These are phyloP conservation scores for Acorus calamus DNA, from an alignment of 106 monocot genomes.

Conservation along the genomic window DNA sequence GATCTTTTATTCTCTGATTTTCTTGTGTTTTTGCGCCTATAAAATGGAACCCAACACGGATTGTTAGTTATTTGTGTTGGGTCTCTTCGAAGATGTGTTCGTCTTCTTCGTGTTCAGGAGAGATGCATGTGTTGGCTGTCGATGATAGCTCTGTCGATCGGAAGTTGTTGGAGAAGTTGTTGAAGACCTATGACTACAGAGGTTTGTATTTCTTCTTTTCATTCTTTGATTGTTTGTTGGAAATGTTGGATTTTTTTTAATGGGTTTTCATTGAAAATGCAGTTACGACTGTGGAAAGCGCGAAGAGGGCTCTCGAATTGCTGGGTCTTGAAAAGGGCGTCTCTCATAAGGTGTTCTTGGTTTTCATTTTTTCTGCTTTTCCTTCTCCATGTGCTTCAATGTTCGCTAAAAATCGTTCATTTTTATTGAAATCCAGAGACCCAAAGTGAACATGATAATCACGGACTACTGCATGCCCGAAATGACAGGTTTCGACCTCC, in stretches of 20 bases:
- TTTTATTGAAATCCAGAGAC: conserved; percentile 16
- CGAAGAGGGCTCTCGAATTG: conserved; percentile 61
- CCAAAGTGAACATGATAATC: conserved; percentile 71
- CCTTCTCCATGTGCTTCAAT: neutral
- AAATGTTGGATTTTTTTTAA: neutral
- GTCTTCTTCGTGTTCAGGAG: neutral
- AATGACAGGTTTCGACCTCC: conserved; percentile 90
- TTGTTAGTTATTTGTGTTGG: no score
- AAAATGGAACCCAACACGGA: no score
- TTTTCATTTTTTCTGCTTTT: neutral
- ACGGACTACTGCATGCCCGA: conserved; percentile 97
- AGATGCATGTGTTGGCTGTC: conserved; percentile 54
- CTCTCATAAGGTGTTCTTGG: conserved; percentile 2
- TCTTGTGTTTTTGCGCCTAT: no score
- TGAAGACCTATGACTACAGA: conserved; percentile 32
- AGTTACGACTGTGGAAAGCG: conserved; percentile 83
- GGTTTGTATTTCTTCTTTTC: conserved; percentile 11
- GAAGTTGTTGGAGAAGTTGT: conserved; percentile 40
- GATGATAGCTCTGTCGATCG: conserved; percentile 70
- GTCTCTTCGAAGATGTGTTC: no score
- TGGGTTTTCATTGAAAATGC: neutral
- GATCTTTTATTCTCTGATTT: no score
- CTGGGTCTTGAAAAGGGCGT: conserved; percentile 22
- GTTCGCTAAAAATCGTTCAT: neutral
- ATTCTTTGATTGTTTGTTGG: neutral